phyloP scores from a whole-genome alignment of 805 yeast genomes.

The Starmerella powellii region DNA sequence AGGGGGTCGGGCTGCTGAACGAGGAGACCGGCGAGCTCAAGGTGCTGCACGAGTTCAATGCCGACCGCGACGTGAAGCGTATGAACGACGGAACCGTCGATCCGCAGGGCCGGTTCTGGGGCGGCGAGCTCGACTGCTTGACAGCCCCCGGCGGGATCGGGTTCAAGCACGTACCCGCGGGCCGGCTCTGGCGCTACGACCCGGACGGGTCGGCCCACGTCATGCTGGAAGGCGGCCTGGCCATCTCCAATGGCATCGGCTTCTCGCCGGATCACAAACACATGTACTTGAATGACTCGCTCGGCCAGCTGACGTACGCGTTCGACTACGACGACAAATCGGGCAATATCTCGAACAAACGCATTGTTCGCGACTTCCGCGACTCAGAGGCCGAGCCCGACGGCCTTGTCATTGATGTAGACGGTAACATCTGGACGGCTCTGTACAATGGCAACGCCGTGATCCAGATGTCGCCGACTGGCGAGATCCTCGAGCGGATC shows the following conservation, averaged over 20 bases:
- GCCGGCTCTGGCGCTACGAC: slow-evolving; percentile 30
- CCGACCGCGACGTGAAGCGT: slow-evolving; percentile 30
- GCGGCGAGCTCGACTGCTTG: slow-evolving; percentile 30
- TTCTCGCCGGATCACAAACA: slow-evolving; percentile 36
- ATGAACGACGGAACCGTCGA: slow-evolving; percentile 78
- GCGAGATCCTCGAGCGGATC: slow-evolving; percentile 24
- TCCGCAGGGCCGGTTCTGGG: slow-evolving; percentile 62
- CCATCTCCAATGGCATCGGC: slow-evolving; percentile 48
- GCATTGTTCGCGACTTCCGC: slow-evolving; percentile 18
- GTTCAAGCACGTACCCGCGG: slow-evolving; percentile 24
- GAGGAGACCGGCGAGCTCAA: slow-evolving; percentile 29
- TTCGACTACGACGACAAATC: slow-evolving; percentile 34
- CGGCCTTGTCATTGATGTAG: slow-evolving; percentile 23
- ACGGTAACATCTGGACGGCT: slow-evolving; percentile 26
- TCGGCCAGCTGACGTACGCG: slow-evolving; percentile 37
- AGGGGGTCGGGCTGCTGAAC: slow-evolving; percentile 29
- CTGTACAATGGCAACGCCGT: slow-evolving; percentile 23
- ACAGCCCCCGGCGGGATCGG: slow-evolving; percentile 25
- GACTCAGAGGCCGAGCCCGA: slow-evolving; percentile 25
- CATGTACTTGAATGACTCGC: slow-evolving; percentile 44
- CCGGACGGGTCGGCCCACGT: slow-evolving; percentile 27
- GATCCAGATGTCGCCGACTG: slow-evolving; percentile 23
- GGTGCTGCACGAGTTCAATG: slow-evolving; percentile 27
- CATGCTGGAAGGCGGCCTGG: slow-evolving; percentile 26
- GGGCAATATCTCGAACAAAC: slow-evolving; percentile 30